Base-by-base conservation (phyloP, 148 eudicot species). In the Heliosperma pusillum region DNA sequence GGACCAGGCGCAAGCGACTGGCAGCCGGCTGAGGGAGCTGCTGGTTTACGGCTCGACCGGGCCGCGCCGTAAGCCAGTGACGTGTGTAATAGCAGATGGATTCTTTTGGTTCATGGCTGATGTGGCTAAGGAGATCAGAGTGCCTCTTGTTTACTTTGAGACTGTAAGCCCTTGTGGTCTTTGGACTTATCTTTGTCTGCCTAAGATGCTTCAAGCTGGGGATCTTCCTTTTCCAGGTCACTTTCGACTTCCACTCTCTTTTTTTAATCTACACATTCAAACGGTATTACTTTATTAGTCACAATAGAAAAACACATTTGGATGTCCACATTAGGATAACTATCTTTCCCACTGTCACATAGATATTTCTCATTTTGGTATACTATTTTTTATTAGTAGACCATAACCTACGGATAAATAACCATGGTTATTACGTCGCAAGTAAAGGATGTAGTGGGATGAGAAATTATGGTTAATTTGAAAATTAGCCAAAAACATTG, bases 51-150 rank as follows among this genome's bases (percentile, higher is more conserved):
- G 83, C 5, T 52, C 72, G 66, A 33, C 44, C 2, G 56, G 60
- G 1, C 59, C 58, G 11, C 53, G 30, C 21, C 65, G 36, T 17
- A 69, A 26, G 45, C 78, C 80, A 22, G 88, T 86, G 52, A 81
- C 83, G 7, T 80, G 84, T 64, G 53, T 86, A 1, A 82, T 86
- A 44, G 80, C 80, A 0, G 85, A 86, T 25, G 89, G 75, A 42
- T 44, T 80, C 3, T 77, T 67, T 63, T 67, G 78, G 67, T 81
- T 79, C 19, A 76, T 85, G 52, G 73, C 58, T 15, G 80, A 86
- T 74, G 81, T 81, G 2, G 82, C 78, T 15, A 27, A 56, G 13
- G 85, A 86, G 66, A n/a, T 82, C 8, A 63, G 74, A 16, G 70
- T 80, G 13, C 82, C 85, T 0, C 69, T 82, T 64, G 70, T 85